A percentile compares a stretch with the other conserved stretches of the same genome.
Conservation (phyloP, 805 yeast species). For the Candida argentea region DNA sequence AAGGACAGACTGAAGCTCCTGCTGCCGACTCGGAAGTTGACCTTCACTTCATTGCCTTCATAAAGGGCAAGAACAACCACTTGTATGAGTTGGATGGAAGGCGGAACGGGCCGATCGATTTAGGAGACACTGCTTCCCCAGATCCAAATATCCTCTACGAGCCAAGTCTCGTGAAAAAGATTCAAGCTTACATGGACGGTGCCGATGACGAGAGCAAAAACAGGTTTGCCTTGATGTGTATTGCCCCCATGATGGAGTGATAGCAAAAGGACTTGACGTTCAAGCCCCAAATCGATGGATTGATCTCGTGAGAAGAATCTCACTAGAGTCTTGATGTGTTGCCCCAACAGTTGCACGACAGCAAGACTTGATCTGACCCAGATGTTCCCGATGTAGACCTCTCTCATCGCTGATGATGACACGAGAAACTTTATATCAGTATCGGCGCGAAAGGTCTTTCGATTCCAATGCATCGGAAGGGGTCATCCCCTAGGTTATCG, state of each 20-base stretch:
- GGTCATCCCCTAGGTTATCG: too few relatives aligned
- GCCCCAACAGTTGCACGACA: too few relatives aligned
- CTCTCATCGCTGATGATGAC: too few relatives aligned
- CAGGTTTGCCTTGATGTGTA: conserved; percentile 69
- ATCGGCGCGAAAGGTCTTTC: too few relatives aligned
- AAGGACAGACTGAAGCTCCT: conserved; percentile 66
- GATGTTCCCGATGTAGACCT: too few relatives aligned
- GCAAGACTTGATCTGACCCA: too few relatives aligned
- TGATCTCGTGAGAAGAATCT: too few relatives aligned
- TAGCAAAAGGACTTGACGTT: too few relatives aligned
- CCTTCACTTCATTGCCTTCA: conserved; percentile 71
- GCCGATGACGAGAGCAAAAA: conserved; percentile 50
- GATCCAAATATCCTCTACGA: conserved; percentile 44
- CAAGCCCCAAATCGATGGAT: too few relatives aligned
- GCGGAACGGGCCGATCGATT: conserved; percentile 59
- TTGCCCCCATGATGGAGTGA: conserved; percentile 46
- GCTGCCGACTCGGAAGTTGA: conserved; percentile 39
- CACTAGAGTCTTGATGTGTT: too few relatives aligned
- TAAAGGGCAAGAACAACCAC: conserved; percentile 44
- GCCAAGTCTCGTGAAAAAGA: conserved; percentile 38
- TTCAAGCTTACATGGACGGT: conserved; percentile 56
- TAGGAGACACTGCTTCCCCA: conserved; percentile 37
- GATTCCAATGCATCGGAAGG: too few relatives aligned
- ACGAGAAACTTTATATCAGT: too few relatives aligned
- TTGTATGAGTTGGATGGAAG: conserved; percentile 88